Base-by-base conservation (phyloP, 306 rosid species). In the Vigna unguiculata region DNA sequence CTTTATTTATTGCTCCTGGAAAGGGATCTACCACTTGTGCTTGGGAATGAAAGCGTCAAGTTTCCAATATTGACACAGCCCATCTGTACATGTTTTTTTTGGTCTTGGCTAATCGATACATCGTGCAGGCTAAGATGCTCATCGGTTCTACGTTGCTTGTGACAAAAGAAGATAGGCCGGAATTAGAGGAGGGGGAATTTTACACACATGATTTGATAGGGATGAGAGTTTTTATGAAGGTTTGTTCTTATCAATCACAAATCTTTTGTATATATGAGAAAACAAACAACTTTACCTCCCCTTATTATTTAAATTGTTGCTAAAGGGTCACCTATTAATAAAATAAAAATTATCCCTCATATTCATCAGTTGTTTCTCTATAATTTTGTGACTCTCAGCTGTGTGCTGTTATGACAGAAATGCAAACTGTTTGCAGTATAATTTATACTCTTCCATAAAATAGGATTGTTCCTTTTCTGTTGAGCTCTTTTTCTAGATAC, bases 181-280 rank as follows among this genome's bases (percentile, higher is more conserved):
- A 88, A 55, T 78, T 95, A 55, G 93, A 89, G 73, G 97, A 95
- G 64, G 99, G 91, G 60, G 97, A 95, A 86, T 87, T 88, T 81
- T 95, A 95, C 80, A 69, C 96, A 7, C 95, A 82, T 48, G 99
- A 95, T 86, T 93, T 92, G 75, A 83, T 92, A 25, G 99, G 99
- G 80, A 89, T 95, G 96, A 88, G 77, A 83, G 99, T 95, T 61
- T 49, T 89, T 67, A 83, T 90, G 66, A 95, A 92, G 98, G 98
- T 92, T 72, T 48, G 87, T 69, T 65, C 52, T 68, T 52, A 75
- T 67, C 46, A 14, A 75, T 67, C 46, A 14, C 48, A 22, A 66
- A 47, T 25, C 11, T 9, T 71, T 46, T 59, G 60, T 28, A 3
- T 38, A 24, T 30, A 48, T 20, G 4, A 75, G 4, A 75, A 53